Conservation (phyloP, 257 asterid species). For the Leptodermis oblonga region DNA sequence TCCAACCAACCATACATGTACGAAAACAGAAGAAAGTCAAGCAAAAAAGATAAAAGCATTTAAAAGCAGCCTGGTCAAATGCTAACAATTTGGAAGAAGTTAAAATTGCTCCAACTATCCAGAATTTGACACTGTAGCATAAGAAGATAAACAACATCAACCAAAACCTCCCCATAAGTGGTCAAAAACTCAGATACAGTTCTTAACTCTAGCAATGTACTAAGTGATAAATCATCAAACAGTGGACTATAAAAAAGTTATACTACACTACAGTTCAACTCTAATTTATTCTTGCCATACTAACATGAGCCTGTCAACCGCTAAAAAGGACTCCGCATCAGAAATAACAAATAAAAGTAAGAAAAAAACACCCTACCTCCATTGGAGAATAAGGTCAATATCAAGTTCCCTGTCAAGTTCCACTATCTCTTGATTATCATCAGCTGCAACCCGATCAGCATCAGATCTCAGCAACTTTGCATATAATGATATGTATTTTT, state of each 20-base stretch:
- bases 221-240: background rate
- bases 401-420: slow-evolving; percentile 89
- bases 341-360: background rate
- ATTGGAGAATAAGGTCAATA: slow-evolving; percentile 78
- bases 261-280: slow-evolving; percentile 6
- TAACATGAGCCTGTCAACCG: slow-evolving; percentile 4
- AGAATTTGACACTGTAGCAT: background rate
- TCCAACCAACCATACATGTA: background rate
- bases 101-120: background rate
- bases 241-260: background rate
- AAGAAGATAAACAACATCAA: background rate
- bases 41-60: background rate
- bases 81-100: background rate
- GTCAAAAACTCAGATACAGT: background rate
- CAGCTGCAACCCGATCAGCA: slow-evolving; percentile 59
- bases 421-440: slow-evolving; percentile 74
- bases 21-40: slow-evolving; percentile 9
- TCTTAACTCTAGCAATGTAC: background rate
- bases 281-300: background rate
- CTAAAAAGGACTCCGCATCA: background rate
- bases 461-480: slow-evolving; percentile 79
- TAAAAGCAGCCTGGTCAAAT: background rate
- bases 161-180: background rate
- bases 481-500: slow-evolving; percentile 76
- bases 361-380: slow-evolving; percentile 56